phyloP scores from a whole-genome alignment of 345 rosid species.

The Theobroma cacao region DNA sequence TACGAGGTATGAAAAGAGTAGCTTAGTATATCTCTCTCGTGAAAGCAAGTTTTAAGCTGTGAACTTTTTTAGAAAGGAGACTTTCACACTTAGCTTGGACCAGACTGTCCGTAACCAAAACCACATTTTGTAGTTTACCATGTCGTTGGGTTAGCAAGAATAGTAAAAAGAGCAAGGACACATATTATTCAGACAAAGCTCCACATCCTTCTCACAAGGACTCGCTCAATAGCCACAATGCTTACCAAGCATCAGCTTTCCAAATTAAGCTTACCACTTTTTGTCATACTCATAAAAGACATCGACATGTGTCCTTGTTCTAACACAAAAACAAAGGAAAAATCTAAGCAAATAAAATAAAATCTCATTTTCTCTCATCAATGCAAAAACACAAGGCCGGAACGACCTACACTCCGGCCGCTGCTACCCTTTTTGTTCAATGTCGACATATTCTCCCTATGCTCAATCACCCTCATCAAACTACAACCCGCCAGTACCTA shows the following conservation, averaged over 20 bases:
- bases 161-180: slow-evolving; percentile 11
- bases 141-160: slow-evolving; percentile 9
- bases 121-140: background rate
- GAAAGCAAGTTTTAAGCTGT: too few species aligned
- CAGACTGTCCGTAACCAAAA: background rate
- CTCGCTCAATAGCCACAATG: slow-evolving; percentile 42
- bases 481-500: slow-evolving; percentile 43
- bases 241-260: slow-evolving; percentile 31
- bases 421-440: slow-evolving; percentile 19
- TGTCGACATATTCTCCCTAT: slow-evolving; percentile 28
- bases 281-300: background rate
- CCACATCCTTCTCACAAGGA: slow-evolving; percentile 34
- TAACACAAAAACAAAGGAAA: background rate
- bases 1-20: too few species aligned
- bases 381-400: slow-evolving; percentile 54
- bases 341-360: background rate
- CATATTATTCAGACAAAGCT: slow-evolving; percentile 15
- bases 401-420: slow-evolving; percentile 49
- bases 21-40: too few species aligned
- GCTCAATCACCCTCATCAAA: background rate
- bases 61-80: background rate
- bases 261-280: slow-evolving; percentile 25
- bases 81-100: background rate
- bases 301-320: slow-evolving; percentile 11
- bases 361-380: background rate